phyloP scores from a whole-genome alignment of 257 asterid genomes.

The Primulina huaijiensis region DNA sequence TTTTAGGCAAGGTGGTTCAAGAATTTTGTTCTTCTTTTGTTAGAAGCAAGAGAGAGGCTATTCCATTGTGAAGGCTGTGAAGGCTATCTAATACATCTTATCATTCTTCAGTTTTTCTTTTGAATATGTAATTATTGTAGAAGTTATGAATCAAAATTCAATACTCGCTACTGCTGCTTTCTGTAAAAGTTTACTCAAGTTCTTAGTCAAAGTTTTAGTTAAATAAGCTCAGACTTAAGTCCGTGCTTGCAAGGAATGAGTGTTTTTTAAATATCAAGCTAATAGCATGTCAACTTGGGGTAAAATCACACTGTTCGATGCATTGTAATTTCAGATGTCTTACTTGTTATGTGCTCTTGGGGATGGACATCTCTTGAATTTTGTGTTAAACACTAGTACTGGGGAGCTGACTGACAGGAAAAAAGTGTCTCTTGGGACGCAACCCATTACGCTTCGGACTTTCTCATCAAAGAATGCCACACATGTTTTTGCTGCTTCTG shows the following conservation, averaged over 20 bases:
- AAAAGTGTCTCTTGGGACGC: constrained; percentile 96
- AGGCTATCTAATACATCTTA: not conserved
- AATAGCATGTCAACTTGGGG: not conserved
- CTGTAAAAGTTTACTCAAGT: not conserved
- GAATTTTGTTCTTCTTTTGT: not conserved
- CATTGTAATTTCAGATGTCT: constrained; percentile 65
- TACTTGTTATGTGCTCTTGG: constrained; percentile 98
- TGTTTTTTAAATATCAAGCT: constrained; percentile 13
- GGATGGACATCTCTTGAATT: constrained; percentile 95
- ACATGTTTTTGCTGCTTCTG: constrained; percentile 98
- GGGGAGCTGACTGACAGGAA: constrained; percentile 93
- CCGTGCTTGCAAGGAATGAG: not conserved
- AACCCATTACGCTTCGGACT: constrained; percentile 89
- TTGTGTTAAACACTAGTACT: constrained; percentile 65
- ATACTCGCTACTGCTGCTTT: not conserved
- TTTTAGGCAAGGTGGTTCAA: not conserved
- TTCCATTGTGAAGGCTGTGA: not conserved
- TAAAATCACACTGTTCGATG: constrained; percentile 13
- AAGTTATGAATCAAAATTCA: not conserved
- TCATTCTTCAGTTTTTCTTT: not conserved
- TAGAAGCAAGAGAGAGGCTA: not conserved
- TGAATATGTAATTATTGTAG: not conserved
- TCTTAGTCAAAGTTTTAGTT: not conserved
- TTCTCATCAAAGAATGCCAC: constrained; percentile 92
- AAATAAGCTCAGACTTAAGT: not conserved